Conservation (phyloP, 345 rosid genomes). For the Dimocarpus longan region DNA sequence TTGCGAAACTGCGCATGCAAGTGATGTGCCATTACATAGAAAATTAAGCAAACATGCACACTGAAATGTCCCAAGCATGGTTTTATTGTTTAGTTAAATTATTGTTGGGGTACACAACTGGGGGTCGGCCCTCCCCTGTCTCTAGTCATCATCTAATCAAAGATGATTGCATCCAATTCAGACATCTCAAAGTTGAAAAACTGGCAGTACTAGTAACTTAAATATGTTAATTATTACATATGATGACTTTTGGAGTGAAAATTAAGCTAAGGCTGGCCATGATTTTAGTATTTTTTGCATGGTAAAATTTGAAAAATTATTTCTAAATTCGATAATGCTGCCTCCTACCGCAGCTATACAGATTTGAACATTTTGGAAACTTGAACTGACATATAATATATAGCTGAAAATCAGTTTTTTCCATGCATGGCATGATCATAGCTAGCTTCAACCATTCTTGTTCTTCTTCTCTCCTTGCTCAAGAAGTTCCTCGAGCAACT, state of each 20-base stretch:
- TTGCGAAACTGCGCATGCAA: neutral
- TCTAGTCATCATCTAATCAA: neutral
- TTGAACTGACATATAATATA: neutral
- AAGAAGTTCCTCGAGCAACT: conserved; percentile 78
- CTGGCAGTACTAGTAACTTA: neutral
- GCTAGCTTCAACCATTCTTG: conserved; percentile 24
- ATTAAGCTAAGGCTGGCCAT: neutral
- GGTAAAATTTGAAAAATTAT: neutral
- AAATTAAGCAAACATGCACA: neutral
- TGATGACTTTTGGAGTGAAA: no score
- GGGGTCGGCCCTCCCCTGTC: conserved; percentile 14
- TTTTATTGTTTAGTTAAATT: neutral
- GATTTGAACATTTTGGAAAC: neutral
- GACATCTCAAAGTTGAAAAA: neutral
- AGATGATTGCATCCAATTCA: neutral
- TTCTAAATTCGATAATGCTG: conserved; percentile 1
- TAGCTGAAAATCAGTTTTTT: no score
- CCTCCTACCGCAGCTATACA: neutral
- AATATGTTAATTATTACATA: neutral
- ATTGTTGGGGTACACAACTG: conserved; percentile 11
- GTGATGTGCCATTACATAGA: neutral
- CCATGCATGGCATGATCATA: neutral
- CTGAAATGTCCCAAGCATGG: neutral
- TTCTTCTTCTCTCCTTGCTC: conserved; percentile 55
- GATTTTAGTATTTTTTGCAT: neutral